Evolutionary conservation across 805 yeast genomes (phyloP), one percentile per base, ranked within the genome.

Genomic region (Spathaspora girioi): DNA sequence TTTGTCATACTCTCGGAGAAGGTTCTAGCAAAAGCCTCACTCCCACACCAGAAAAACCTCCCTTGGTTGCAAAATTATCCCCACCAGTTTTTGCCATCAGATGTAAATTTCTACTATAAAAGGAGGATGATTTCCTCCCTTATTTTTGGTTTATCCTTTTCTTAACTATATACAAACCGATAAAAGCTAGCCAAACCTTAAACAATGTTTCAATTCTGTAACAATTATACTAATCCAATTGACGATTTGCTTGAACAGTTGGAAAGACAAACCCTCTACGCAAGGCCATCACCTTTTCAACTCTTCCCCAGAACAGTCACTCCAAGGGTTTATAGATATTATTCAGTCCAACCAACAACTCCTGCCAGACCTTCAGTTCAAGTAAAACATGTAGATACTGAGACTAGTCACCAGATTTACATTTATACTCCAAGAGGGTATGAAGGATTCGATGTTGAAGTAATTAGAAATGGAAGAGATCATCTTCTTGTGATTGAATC

Each of bases 391-490:
- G 27, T 19, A 10, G 41, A 45, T 14, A 26, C 9, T 14, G 47
- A 29, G 2, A 20, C 11, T 18, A 12, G 15, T 17, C 49, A 38
- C 18, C 48, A 38, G 17, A 38, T 47, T 10, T 12, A 7, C 18
- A 40, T 47, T n/a, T 38, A 27, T 42, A 47, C 11, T 42, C 27
- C 31, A 7, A 18, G 47, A 11, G 49, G 49, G 14, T 47, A 47
- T 40, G 14, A 23, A 12, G 48, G 48, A 10, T 47, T 47, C 23
- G 40, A 35, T 12, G 41, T 45, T 18, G 47, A 45, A 15, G 23
- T 45, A 18, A 26, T 45, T 17, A 45, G 31, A n/a, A 18, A 14
- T 2, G 47, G 47, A 27, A 31, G 29, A 15, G 47, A 27, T 2
- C 12, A 31, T 19, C 26, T n/a, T 35, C 18, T 45, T 14, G 40